phyloP scores from a whole-genome alignment of 371 early-diverging fungal species.

The Zychaea mexicana region DNA sequence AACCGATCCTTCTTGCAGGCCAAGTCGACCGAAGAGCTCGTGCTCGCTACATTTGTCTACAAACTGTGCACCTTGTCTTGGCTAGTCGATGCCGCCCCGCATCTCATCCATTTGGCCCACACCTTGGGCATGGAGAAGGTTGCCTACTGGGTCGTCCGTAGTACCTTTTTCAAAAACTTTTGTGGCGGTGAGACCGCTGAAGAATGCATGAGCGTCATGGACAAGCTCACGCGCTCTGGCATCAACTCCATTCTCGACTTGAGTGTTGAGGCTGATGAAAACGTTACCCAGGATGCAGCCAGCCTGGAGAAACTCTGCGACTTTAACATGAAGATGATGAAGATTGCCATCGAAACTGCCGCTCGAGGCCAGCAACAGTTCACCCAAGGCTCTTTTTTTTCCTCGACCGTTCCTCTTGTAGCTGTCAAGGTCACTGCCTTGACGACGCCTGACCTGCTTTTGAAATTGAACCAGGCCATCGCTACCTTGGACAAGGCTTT shows the following conservation, averaged over 20 bases:
- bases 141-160: conserved; percentile 73
- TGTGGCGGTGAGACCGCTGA: conserved; percentile 92
- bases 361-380: conserved; percentile 3
- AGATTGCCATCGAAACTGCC: conserved; percentile 63
- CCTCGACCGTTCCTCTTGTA: conserved; percentile 62
- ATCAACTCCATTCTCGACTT: conserved; percentile 90
- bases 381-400: too few relatives aligned
- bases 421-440: conserved; percentile 93
- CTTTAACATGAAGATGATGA: conserved; percentile 57
- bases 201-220: conserved; percentile 87
- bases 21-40: conserved; percentile 45
- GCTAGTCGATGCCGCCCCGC: conserved; percentile 42
- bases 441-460: conserved; percentile 74
- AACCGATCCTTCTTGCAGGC: conserved; percentile 54
- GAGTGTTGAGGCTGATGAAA: conserved; percentile 85
- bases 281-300: conserved; percentile 18
- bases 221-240: conserved; percentile 59
- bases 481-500: conserved; percentile 41
- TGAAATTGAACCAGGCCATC: conserved; percentile 67
- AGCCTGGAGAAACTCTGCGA: conserved; percentile 44
- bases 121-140: conserved; percentile 55
- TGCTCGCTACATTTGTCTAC: conserved; percentile 36
- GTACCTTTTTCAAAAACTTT: conserved; percentile 90
- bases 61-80: conserved; percentile 40
- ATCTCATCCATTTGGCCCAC: conserved; percentile 59